Percentiles rank a stretch among this genome's conserved stretches.
phyloP scores from a whole-genome alignment of 2,329 filamentous ascomycete genomes.

The Pezicula rhizophila region DNA sequence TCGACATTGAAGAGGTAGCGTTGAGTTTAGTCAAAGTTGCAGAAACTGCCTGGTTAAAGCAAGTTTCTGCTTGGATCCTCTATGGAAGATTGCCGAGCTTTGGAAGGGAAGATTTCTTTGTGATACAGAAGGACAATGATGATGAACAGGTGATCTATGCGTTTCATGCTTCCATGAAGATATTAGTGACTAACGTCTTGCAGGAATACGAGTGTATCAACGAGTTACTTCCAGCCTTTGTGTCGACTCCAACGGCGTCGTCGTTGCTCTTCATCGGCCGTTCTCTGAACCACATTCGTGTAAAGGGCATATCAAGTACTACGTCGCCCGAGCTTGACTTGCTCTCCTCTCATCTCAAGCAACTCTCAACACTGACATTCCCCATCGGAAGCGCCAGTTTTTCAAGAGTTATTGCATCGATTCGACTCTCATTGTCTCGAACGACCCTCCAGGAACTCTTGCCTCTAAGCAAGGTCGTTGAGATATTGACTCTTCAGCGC shows the following conservation, averaged over 20 bases:
- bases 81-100: constrained; percentile 78
- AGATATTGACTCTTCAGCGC: constrained; percentile 70
- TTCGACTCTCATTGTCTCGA: constrained; percentile 75
- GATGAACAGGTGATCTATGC: constrained; percentile 26
- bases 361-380: constrained; percentile 62
- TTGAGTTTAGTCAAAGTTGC: constrained; percentile 68
- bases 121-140: constrained; percentile 41
- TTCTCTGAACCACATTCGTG: constrained; percentile 77
- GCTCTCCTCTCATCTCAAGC: constrained; percentile 60
- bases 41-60: constrained; percentile 86
- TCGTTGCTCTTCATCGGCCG: constrained; percentile 90
- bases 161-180: background rate
- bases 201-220: constrained; percentile 54
- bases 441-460: constrained; percentile 78
- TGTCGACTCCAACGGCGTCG: constrained; percentile 64
- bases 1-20: constrained; percentile 75
- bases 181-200: constrained; percentile 8
- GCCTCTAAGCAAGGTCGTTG: constrained; percentile 69
- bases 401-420: constrained; percentile 65
- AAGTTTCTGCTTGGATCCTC: constrained; percentile 83
- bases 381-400: constrained; percentile 70
- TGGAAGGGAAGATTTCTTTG: constrained; percentile 81
- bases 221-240: constrained; percentile 70
- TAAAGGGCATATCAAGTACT: constrained; percentile 37
- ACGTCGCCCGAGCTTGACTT: constrained; percentile 49